These are phyloP conservation scores for Daldinia sp. DNA, from an alignment of 2,329 filamentous ascomycete species.

Conservation along the genomic window DNA sequence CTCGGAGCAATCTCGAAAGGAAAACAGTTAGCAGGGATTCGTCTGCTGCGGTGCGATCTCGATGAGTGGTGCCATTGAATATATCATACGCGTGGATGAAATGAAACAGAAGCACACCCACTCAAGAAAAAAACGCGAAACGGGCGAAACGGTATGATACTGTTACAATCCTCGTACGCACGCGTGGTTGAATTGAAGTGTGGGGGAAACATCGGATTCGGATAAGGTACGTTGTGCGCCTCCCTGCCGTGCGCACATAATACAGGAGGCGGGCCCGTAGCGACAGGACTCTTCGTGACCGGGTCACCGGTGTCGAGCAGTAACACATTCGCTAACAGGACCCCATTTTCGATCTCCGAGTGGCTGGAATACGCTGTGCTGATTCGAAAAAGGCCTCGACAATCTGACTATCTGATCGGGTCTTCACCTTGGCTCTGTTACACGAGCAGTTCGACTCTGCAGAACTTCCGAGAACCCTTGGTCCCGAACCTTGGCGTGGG, in stretches of 20 bases:
- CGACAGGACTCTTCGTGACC: conserved; percentile 23
- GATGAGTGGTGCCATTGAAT: background rate
- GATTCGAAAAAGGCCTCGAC: conserved; percentile 5
- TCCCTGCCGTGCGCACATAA: conserved; percentile 12
- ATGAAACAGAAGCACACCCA: background rate
- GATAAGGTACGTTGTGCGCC: conserved; percentile 19
- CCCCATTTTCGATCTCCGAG: conserved; percentile 12
- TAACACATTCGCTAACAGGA: conserved; percentile 22
- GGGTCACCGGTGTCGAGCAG: conserved; percentile 19
- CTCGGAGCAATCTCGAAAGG: background rate
- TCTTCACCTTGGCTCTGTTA: conserved; percentile 3
- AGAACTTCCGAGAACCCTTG: conserved; percentile 19
- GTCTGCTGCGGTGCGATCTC: background rate
- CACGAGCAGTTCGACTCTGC: conserved; percentile 7
- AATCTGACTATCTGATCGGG: background rate
- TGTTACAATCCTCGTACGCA: background rate
- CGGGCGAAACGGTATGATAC: background rate
- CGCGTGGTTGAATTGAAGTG: background rate
- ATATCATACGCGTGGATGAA: background rate
- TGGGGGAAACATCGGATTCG: conserved; percentile 2
- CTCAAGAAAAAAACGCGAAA: background rate
- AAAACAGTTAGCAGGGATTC: no score
- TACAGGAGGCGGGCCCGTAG: conserved; percentile 17
- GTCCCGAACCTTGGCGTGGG: conserved; percentile 19
- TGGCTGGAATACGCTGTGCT: conserved; percentile 25